Base-by-base conservation (phyloP, 768 basidiomycete species). In the Calvatia gigantea region DNA sequence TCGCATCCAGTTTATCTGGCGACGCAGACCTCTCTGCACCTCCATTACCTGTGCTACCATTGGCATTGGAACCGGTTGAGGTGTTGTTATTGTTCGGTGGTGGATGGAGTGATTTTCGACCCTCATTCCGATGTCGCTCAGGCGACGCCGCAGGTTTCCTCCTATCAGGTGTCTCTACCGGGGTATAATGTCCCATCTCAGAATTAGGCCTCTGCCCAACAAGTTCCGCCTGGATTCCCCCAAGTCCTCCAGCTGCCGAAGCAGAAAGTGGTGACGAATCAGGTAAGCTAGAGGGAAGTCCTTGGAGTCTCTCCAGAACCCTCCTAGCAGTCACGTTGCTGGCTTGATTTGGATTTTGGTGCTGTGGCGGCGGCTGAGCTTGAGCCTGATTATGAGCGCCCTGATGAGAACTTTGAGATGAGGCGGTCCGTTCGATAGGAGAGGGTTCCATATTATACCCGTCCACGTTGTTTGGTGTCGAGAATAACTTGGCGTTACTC, bases 171-270 rank as follows among this genome's bases (percentile, higher is more conserved):
- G 51, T 72, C 65, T n/a, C 61, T 59, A 52, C 81, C 78, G 91
- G 91, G 39, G 84, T 64, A 67, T 93, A 92, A 64, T 92, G 86
- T 3, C 91, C 91, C 41, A 91, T 74, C 67, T 91, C 91, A 25
- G 91, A 93, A 66, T 86, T 90, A 6, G 90, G 82, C 46, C 89
- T 83, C 58, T 79, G 80, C 19, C 69, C 67, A 66, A 67, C 65
- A 14, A 73, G 72, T 23, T 80, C 67, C 25, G n/a, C 61, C 58
- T 27, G 19, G 21, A 37, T 73, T n/a, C n/a, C n/a, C n/a, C n/a
- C n/a, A n/a, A n/a, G n/a, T n/a, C 75, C 50, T 65, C 56, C 38
- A 64, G 67, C 49, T 70, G 70, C 23, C 83, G 72, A 5, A 79
- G 83, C 85, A 32, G 75, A 81, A 2, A 91, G 89, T 44, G 91